Evolutionary conservation across 208 protist genomes (phyloP).

Genomic region (Kentomonas sorsogonicus): DNA sequence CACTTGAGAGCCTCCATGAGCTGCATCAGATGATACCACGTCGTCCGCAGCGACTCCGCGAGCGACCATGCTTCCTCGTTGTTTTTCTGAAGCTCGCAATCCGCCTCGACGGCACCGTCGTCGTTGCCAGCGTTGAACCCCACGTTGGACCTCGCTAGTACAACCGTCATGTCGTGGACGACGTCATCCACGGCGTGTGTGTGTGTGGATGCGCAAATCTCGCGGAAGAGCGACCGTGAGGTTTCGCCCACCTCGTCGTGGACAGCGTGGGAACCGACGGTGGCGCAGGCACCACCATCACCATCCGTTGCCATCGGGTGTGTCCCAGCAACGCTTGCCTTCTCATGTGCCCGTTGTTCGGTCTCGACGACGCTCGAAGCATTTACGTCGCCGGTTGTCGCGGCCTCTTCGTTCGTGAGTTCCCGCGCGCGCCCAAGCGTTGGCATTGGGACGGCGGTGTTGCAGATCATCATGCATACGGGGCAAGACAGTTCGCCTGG

Average conservation of each 20-base stretch:
- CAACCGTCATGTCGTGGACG: no score
- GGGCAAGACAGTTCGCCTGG: constrained; percentile 58
- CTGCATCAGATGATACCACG: constrained; percentile 32
- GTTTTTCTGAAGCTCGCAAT: constrained; percentile 31
- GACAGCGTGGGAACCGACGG: no score
- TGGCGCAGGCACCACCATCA: no score
- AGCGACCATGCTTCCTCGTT: constrained; percentile 30
- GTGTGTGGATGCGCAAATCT: no score
- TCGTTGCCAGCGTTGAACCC: constrained; percentile 24
- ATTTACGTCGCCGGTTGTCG: background rate
- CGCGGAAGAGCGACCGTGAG: no score
- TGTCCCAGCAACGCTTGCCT: no score
- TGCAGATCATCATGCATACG: constrained; percentile 58
- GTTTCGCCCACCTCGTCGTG: no score
- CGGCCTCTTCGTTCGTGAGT: background rate
- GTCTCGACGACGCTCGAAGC: background rate
- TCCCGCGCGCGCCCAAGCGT: constrained; percentile 14
- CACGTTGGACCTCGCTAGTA: constrained; percentile 33
- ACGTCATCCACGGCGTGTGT: no score
- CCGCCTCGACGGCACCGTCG: constrained; percentile 13
- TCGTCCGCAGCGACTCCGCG: constrained; percentile 41
- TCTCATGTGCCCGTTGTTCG: background rate
- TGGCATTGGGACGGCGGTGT: constrained; percentile 39
- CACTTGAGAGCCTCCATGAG: constrained; percentile 52
- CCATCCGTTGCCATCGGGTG: no score